Evolutionary conservation across 179 eudicot species (phyloP).

Genomic region (Heliamphora pulchella): DNA sequence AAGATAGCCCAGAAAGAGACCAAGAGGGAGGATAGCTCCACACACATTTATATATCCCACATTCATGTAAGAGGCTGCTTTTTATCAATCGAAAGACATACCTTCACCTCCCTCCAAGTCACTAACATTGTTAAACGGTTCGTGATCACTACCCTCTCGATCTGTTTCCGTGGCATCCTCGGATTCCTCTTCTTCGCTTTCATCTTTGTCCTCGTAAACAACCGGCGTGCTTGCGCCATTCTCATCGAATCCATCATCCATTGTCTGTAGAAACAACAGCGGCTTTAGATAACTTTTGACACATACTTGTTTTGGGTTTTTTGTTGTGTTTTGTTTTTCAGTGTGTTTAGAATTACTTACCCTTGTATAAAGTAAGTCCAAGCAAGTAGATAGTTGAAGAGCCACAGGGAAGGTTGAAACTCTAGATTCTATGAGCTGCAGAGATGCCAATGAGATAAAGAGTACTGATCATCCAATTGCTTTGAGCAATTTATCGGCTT

Average conservation of each 20-base stretch:
- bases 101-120: conserved; percentile 43
- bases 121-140: conserved; percentile 41
- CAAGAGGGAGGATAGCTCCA: too few species aligned
- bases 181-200: conserved; percentile 48
- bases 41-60: neutral
- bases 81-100: conserved; percentile 27
- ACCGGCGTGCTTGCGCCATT: conserved; percentile 34
- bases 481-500: neutral
- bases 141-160: conserved; percentile 38
- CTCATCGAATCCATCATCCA: conserved; percentile 47
- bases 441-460: neutral
- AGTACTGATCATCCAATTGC: neutral
- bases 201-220: conserved; percentile 54
- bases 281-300: neutral
- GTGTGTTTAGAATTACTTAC: conserved; percentile 30
- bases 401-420: conserved; percentile 54
- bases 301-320: too few species aligned
- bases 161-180: conserved; percentile 67
- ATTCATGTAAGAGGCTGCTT: neutral
- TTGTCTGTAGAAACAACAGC: conserved; percentile 30
- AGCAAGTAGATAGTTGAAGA: conserved; percentile 45
- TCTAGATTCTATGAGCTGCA: conserved; percentile 79
- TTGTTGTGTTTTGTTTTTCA: too few species aligned
- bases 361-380: conserved; percentile 61
- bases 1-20: too few species aligned